Base-by-base conservation (phyloP, 2,329 filamentous ascomycete genomes). In the Eutypa lata region DNA sequence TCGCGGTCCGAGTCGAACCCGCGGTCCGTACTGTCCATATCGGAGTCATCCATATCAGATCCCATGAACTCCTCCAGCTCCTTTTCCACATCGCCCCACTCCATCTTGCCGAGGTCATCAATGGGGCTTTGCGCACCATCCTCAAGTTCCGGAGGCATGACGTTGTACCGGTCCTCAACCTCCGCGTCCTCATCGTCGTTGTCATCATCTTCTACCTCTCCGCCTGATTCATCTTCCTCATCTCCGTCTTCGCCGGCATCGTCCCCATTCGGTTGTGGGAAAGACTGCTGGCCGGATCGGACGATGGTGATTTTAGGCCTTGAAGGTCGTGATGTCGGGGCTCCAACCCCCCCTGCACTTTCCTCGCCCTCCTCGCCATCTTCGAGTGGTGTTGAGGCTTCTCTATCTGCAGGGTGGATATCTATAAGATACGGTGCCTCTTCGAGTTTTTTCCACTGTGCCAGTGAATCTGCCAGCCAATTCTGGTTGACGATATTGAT, bases 401-500 rank as follows among this genome's bases (percentile, higher is more conserved):
- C 72, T 14, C 82, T 77, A 60, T 91, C 88, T 18, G 86, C 82
- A 0, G 88, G 84, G 49, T 91, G 86, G 2, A 91, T 79, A n/a
- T 87, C 79, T 46, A 96, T 70, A n/a, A 89, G 75, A 65, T 93
- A 96, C 0, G 88, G 86, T 2, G 78, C 78, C 68, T 97, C 92
- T 52, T 94, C 86, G 11, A 95, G 76, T 52, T 83, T 86, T 57
- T 82, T 78, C 94, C 94, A 99, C 68, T 88, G 87, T 24, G 85
- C 88, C 57, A 97, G 84, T 51, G 87, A 95, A 60, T 92, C 88
- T 31, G 87, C 80, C 28, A 99, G 83, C 94, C 94, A 99, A 63
- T 90, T 85, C 50, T 91, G 89, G 61, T 88, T 91, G 47, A 99
- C 94, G 53, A 99, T 96, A 68, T 91, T 92, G 70, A 97, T 89